Evolutionary conservation across 176 grass and related monocot species (phyloP), one percentile per base, ranked within the genome.

Genomic region (Paspalum vaginatum): DNA sequence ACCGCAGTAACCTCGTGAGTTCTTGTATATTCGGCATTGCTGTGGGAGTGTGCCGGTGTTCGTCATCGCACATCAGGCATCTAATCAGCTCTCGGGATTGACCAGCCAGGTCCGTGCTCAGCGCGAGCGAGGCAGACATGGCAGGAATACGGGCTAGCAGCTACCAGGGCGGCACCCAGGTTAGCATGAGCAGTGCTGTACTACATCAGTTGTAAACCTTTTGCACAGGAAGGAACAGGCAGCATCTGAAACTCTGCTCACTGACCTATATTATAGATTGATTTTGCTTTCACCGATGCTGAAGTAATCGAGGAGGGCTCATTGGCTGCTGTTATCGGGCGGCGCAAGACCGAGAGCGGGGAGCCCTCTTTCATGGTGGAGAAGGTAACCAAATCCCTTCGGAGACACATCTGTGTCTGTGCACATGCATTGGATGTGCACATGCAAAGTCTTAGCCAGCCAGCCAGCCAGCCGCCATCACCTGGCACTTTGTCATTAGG

Each of bases 261-360:
- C 43, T 89, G 55, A 69, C 18, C 6, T 88, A 45, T 77, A 92
- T 3, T 91, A 55, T 78, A 94, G 92, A 92, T 94, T 81, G 88
- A 98, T 83, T 92, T 98, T 92, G 95, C 89, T 65, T 98, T 98
- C 85, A 79, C 87, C 83, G 95, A 94, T 74, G 89, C 91, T 68
- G 85, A 98, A 85, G 46, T 74, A 50, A 92, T 98, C 51, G 89
- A 94, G 68, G 85, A 98, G 84, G 84, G 86, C 49, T 90, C 95
- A 10, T 68, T 97, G 38, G 74, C 75, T 8, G 85, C 92, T 9
- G 57, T 97, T 71, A 88, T 97, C 38, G 95, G 92, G 15, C 95
- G 91, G 17, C 72, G 82, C 20, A 97, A 85, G 79, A 87, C 70
- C 3, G 92, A 92, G 56, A 85, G 59, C 1, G 91, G 87, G 2